phyloP scores from a whole-genome alignment of 768 basidiomycete genomes.

The Mycena galopus region DNA sequence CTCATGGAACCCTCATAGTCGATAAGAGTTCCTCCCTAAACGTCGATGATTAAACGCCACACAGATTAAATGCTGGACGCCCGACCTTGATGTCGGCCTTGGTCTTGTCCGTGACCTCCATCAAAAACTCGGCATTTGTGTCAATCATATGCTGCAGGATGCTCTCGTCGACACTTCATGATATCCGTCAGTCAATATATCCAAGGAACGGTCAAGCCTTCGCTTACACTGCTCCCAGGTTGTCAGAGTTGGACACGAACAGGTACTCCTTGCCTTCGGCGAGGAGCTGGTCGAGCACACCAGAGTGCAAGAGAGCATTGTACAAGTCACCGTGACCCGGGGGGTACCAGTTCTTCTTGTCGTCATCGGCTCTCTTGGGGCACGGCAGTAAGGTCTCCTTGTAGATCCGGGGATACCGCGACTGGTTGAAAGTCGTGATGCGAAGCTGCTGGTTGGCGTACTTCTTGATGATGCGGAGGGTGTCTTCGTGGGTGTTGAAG shows the following conservation, averaged over 20 bases:
- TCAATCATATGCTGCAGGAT: constrained; percentile 92
- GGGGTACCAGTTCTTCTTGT: constrained; percentile 96
- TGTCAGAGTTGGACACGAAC: constrained; percentile 98
- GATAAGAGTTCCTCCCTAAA: constrained; percentile 87
- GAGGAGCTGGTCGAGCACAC: constrained; percentile 90
- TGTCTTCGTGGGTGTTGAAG: constrained; percentile 98
- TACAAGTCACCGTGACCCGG: constrained; percentile 98
- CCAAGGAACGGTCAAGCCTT: constrained; percentile 1
- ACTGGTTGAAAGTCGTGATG: constrained; percentile 94
- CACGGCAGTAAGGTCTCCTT: constrained; percentile 90
- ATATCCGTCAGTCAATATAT: constrained; percentile 1
- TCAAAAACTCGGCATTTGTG: constrained; percentile 85
- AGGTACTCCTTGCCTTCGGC: constrained; percentile 96
- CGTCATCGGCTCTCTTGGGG: constrained; percentile 81
- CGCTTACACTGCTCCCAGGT: constrained; percentile 89
- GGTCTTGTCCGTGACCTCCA: constrained; percentile 98
- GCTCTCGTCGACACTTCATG: constrained; percentile 77
- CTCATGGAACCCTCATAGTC: constrained; percentile 92
- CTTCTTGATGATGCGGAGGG: constrained; percentile 96
- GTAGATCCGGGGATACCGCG: constrained; percentile 92
- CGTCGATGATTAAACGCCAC: neutral
- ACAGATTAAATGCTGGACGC: neutral
- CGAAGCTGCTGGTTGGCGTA: constrained; percentile 95
- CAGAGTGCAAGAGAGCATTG: constrained; percentile 91
- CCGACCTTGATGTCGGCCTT: constrained; percentile 80